A percentile compares a stretch with the other conserved stretches of the same genome.
Conservation (phyloP, 805 yeast species). For the Teunomyces atbi region DNA sequence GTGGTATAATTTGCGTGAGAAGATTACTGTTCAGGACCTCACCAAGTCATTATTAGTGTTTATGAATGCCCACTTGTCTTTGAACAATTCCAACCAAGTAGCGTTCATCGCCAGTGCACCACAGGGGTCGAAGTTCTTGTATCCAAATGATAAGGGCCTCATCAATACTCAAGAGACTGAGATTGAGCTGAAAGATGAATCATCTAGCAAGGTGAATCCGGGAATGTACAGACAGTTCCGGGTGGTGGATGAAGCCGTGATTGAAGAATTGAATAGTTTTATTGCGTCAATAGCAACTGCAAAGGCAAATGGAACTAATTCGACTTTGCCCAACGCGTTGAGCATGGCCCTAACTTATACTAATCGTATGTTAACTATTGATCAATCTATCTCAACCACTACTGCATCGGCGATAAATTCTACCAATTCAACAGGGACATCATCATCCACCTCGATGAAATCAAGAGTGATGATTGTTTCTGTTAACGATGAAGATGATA, state of each 20-base stretch:
- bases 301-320: slow-evolving; percentile 7
- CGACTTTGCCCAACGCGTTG: slow-evolving; percentile 67
- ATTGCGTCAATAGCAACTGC: not conserved
- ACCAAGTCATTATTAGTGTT: slow-evolving; percentile 68
- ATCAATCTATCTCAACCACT: slow-evolving; percentile 44
- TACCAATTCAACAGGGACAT: slow-evolving; percentile 11
- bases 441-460: slow-evolving; percentile 28
- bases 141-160: slow-evolving; percentile 46
- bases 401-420: slow-evolving; percentile 43
- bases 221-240: slow-evolving; percentile 86
- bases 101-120: slow-evolving; percentile 78
- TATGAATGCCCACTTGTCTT: slow-evolving; percentile 82
- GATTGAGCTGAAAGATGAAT: slow-evolving; percentile 1
- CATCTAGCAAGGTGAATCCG: slow-evolving; percentile 36
- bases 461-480: slow-evolving; percentile 55
- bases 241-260: slow-evolving; percentile 70
- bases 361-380: slow-evolving; percentile 58
- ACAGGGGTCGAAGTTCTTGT: slow-evolving; percentile 64
- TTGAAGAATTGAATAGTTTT: slow-evolving; percentile 50
- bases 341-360: slow-evolving; percentile 80
- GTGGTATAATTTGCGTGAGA: slow-evolving; percentile 53
- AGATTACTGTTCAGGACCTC: slow-evolving; percentile 55
- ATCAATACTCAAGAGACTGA: slow-evolving; percentile 9
- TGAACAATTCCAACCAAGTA: slow-evolving; percentile 80
- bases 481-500: slow-evolving; percentile 68